Base-by-base conservation (phyloP, 768 basidiomycete species). In the Leccinellum rugosiceps region DNA sequence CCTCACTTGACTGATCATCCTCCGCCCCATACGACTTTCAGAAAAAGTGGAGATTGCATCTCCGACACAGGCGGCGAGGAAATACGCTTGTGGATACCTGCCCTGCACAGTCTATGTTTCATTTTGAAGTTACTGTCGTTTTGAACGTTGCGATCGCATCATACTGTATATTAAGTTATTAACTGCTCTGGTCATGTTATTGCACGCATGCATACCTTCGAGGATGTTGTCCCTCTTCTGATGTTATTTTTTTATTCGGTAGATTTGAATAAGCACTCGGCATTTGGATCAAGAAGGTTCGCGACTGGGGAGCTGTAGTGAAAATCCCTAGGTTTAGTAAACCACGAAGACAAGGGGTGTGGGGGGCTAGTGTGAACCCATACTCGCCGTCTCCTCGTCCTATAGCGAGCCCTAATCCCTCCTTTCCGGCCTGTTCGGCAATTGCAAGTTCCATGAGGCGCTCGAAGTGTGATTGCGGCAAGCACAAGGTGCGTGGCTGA, bases 11-110 rank as follows among this genome's bases (percentile, higher is more conserved):
- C 19, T 52, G 30, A 53, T 44, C 51, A 44, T 59, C 50, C 59
- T 9, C 25, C n/a, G 41, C 38, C 26, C 44, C 58, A 9, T 41
- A 30, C 46, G 38, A 41, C n/a, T 19, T 21, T 60, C 51, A 94
- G 93, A 68, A 94, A 94, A 79, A 93, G 90, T 67, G 93, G 92
- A 72, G 93, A 87, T 64, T 81, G 85, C 71, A 83, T 95, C 52
- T 88, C 88, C 7, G 92, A 94, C 68, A 92, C 91, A 3, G 93
- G 94, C 68, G 92, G 91, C 28, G 89, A 90, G 50, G 68, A 70
- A 54, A 87, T 87, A 85, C 3, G 23, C 23, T 43, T 25, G 25
- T 25, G 25, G 25, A 25, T 25, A 28, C 35, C 17, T 38, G 35
- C 19, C 14, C 7, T 43, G 30, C 7, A 38, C 17, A 19, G 21